These are phyloP conservation scores for Pyrrhoderma noxium DNA, from an alignment of 1,284 basidiomycete species.

Conservation along the genomic window DNA sequence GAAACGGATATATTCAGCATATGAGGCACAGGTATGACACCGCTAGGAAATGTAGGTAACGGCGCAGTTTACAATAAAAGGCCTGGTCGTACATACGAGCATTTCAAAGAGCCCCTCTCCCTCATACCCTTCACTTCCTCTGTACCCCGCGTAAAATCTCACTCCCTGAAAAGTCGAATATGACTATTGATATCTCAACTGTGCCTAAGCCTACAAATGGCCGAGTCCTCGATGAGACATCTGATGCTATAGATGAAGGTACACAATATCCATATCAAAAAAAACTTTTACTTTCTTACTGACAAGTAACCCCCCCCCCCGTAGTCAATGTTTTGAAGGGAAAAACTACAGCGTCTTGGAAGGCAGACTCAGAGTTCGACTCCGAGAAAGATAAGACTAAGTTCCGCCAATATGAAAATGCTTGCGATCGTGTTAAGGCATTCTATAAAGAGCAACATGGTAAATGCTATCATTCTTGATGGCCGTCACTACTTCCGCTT, in stretches of 20 bases:
- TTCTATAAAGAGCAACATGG: slow-evolving; percentile 88
- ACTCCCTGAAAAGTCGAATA: no score
- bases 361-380: slow-evolving; percentile 62
- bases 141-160: no score
- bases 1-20: no score
- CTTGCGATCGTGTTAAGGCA: slow-evolving; percentile 79
- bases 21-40: no score
- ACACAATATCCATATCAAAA: slow-evolving; percentile 19
- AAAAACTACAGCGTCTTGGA: slow-evolving; percentile 37
- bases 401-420: slow-evolving; percentile 70
- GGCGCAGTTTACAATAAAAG: no score
- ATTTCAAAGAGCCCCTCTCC: no score
- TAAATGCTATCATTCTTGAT: slow-evolving; percentile 25
- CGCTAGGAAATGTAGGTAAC: no score
- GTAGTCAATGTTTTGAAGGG: slow-evolving; percentile 64
- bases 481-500: neutral
- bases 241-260: slow-evolving; percentile 73
- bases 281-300: neutral
- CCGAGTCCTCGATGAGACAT: slow-evolving; percentile 52
- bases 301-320: neutral
- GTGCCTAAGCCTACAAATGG: slow-evolving; percentile 20
- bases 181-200: no score
- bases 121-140: no score
- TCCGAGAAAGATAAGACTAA: slow-evolving; percentile 67
- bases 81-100: no score